Conservation (phyloP, 257 asterid genomes). For the Nicotiana undulata region DNA sequence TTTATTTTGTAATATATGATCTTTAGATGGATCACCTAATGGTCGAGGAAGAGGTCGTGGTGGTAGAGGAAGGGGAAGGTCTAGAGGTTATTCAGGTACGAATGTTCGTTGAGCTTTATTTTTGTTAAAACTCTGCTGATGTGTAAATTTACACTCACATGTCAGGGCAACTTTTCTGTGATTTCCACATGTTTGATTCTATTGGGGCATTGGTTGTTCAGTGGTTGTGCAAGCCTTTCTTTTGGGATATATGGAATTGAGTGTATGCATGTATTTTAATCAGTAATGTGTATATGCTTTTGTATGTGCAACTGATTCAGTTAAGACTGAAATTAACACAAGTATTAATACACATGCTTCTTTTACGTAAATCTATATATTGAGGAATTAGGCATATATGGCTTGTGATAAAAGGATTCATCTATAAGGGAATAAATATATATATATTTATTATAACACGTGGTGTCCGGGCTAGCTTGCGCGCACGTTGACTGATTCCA, state of each 20-base stretch:
- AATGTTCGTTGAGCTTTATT: not conserved
- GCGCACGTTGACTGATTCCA: no score
- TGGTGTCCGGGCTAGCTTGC: no score
- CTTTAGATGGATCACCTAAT: constrained; percentile 65
- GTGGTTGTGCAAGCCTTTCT: not conserved
- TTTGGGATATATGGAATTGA: not conserved
- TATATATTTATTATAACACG: no score
- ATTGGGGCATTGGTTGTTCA: not conserved
- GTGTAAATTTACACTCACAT: no score
- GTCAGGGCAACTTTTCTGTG: not conserved
- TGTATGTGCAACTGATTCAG: not conserved
- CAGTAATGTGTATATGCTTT: not conserved
- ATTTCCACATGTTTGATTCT: not conserved
- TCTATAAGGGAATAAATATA: not conserved
- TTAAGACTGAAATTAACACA: no score
- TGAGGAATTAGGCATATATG: not conserved
- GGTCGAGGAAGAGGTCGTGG: constrained; percentile 84
- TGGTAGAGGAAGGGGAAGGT: constrained; percentile 85
- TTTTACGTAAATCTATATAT: not conserved
- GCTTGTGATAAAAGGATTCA: not conserved
- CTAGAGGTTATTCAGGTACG: constrained; percentile 56
- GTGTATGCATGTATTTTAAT: no score
- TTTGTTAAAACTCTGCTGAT: no score
- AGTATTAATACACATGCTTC: not conserved
- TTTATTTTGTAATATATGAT: constrained; percentile 3